Evolutionary conservation across 495 filamentous ascomycete species (phyloP), one percentile per base, ranked within the genome.

Genomic region (Penicillium cosmopolitanum): DNA sequence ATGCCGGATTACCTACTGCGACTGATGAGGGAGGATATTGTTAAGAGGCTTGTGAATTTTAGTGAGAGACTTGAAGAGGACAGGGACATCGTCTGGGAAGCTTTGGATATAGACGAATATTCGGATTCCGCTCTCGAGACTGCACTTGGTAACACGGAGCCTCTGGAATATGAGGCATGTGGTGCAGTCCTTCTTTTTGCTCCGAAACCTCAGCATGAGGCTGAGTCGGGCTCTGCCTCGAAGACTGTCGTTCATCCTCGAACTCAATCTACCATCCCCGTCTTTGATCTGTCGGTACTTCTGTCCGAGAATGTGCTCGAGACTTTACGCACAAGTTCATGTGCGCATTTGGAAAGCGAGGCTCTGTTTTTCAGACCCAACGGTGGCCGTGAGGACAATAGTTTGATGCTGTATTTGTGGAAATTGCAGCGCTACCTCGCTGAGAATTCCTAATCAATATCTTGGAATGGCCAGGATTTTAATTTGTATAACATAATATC

Each of bases 1-100:
- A 92, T 92, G 87, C 79, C 82, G n/a, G 68, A 70, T 0, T 83
- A 87, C 46, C 57, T 91, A 3, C 72, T 89, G 0, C 68, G 74
- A 7, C 53, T 80, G 33, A 78, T 90, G 76, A 76, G 85, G 3
- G 64, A 71, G 13, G 68, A 78, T 2, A 74, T 84, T 11, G 56
- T 79, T 1, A 78, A 82, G 54, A 55, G 60, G 12, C 53, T 85
- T 35, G 57, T 68, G 42, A 64, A 33, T 2, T 6, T 36, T 18
- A 34, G 28, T 15, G 9, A 66, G 51, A 64, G 55, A 25, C 73
- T 58, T 42, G 52, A 54, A 44, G 63, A 25, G 28, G 66, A 50
- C 23, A 5, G 21, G n/a, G 64, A 66, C 64, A 67, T 68, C 38
- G 77, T 68, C 50, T 82, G 69, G 75, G 73, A 33, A 36, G 1